Evolutionary conservation across 176 grass and related monocot species (phyloP).

Genomic region (Thalia dealbata): DNA sequence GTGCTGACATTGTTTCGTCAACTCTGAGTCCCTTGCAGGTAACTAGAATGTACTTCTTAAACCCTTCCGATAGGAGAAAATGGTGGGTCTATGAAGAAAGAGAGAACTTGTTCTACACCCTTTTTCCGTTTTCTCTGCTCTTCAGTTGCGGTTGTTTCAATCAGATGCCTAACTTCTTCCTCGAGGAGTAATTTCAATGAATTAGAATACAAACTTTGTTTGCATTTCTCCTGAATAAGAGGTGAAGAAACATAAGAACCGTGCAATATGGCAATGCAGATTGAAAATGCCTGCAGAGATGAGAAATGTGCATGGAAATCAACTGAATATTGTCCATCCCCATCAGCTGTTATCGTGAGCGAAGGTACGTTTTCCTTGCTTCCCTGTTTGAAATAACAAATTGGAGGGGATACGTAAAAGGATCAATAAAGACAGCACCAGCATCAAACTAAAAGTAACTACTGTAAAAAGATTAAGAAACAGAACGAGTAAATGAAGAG

Average conservation of each 20-base stretch:
- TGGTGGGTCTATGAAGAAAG: conserved; percentile 45
- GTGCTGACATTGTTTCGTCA: not conserved
- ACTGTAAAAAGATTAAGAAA: not conserved
- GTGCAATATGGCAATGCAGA: conserved; percentile 79
- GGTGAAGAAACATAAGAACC: conserved; percentile 54
- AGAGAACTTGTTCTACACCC: conserved; percentile 40
- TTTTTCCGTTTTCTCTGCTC: conserved; percentile 62
- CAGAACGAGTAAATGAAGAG: not conserved
- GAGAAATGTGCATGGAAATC: conserved; percentile 79
- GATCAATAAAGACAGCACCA: not conserved
- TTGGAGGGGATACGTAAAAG: not conserved
- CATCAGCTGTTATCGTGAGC: conserved; percentile 47
- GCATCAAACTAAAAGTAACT: not conserved
- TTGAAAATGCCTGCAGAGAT: conserved; percentile 71
- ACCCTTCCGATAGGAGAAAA: conserved; percentile 93
- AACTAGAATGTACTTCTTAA: conserved; percentile 7
- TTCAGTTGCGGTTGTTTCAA: conserved; percentile 58
- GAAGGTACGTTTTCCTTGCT: conserved; percentile 70
- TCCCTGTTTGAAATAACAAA: conserved; percentile 51
- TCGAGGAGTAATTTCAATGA: conserved; percentile 79
- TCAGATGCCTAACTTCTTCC: conserved; percentile 82
- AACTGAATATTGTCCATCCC: conserved; percentile 53
- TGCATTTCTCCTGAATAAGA: conserved; percentile 52
- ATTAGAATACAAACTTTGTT: conserved; percentile 61
- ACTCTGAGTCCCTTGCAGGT: not conserved